A percentile compares a stretch with the other conserved stretches of the same genome.
Evolutionary conservation across 202 grass and related monocot species (phyloP).

Genomic region (Setaria viridis): DNA sequence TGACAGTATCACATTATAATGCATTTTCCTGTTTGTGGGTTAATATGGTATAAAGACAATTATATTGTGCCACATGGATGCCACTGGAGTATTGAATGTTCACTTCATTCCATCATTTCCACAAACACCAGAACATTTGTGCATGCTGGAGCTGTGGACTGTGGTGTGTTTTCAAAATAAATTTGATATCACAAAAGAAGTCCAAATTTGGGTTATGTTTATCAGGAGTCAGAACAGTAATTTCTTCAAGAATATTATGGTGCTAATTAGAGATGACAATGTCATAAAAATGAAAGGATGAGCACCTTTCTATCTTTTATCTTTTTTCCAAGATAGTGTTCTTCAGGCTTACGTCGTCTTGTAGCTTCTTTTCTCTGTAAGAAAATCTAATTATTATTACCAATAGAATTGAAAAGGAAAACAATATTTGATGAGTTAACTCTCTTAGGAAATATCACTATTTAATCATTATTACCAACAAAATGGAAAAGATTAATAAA

Average conservation of each 20-base stretch:
- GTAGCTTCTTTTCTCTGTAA: conserved; percentile 87
- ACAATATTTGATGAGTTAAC: neutral
- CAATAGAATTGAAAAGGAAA: neutral
- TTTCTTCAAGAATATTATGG: conserved; percentile 1
- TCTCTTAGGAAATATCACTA: conserved; percentile 4
- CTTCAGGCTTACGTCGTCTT: conserved; percentile 68
- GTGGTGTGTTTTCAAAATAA: conserved; percentile 6
- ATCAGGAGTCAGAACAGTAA: neutral
- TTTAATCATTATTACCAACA: conserved; percentile 1
- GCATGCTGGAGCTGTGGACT: neutral
- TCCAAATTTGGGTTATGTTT: conserved; percentile 20
- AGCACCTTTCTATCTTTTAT: conserved; percentile 79
- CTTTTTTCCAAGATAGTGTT: conserved; percentile 69
- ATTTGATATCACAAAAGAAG: conserved; percentile 35
- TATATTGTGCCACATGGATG: neutral
- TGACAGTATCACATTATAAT: neutral
- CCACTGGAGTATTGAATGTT: neutral
- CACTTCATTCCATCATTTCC: conserved; percentile 24
- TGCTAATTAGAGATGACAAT: neutral
- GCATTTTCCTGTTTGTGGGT: neutral
- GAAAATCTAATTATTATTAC: conserved; percentile 4
- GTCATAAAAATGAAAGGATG: neutral
- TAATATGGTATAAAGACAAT: neutral
- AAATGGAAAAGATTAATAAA: neutral
- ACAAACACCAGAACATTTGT: conserved; percentile 8